Conservation (phyloP, 805 yeast genomes). For the Kodamaea sagamina region DNA sequence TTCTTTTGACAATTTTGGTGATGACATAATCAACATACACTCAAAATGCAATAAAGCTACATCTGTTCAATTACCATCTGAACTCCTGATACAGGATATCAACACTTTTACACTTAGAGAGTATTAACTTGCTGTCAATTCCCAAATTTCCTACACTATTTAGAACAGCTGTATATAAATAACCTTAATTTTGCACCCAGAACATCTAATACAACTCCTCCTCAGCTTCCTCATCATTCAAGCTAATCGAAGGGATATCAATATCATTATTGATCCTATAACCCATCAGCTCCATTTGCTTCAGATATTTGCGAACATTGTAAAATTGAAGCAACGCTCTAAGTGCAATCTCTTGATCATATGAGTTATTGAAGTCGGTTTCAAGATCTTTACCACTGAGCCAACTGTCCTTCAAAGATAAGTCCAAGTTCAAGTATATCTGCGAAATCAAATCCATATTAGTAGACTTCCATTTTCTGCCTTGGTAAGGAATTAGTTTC, state of each 20-base stretch:
- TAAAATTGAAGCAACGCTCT: slow-evolving; percentile 78
- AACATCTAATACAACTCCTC: slow-evolving; percentile 14
- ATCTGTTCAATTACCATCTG: too few species aligned
- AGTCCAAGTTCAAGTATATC: slow-evolving; percentile 73
- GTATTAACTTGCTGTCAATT: too few species aligned
- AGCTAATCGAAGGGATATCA: slow-evolving; percentile 22
- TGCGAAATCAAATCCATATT: slow-evolving; percentile 93
- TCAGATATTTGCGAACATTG: slow-evolving; percentile 59
- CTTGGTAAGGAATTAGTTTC: slow-evolving; percentile 83
- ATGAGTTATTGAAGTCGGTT: slow-evolving; percentile 71
- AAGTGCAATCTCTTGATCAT: slow-evolving; percentile 82
- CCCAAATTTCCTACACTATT: too few species aligned
- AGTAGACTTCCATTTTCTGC: slow-evolving; percentile 88
- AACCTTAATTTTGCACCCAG: too few species aligned
- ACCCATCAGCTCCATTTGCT: slow-evolving; percentile 57
- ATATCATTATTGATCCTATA: slow-evolving; percentile 41
- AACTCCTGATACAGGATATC: too few species aligned
- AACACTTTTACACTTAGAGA: too few species aligned
- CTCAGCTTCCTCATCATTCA: slow-evolving; percentile 20
- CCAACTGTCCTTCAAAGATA: slow-evolving; percentile 84
- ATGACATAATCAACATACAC: too few species aligned
- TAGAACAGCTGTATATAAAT: too few species aligned
- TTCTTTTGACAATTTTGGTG: too few species aligned
- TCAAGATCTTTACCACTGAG: slow-evolving; percentile 77
- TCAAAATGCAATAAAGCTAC: too few species aligned